These are phyloP conservation scores for Vigna radiata DNA, from an alignment of 306 rosid species.

Conservation along the genomic window DNA sequence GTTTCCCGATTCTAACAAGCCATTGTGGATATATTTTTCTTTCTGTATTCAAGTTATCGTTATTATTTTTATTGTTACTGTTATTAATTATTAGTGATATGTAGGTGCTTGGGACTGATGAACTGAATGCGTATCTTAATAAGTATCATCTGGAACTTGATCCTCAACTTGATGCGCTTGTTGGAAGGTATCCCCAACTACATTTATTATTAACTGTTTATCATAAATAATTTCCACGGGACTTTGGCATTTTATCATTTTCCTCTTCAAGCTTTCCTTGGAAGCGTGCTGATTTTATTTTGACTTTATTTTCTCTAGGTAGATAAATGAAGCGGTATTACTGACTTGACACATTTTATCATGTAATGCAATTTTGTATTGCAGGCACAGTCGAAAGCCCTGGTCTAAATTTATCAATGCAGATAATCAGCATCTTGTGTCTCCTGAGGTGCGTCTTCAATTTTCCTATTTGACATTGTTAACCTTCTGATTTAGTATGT, in stretches of 20 bases:
- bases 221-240: background rate
- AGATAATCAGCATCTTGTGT: slow-evolving; percentile 91
- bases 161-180: slow-evolving; percentile 81
- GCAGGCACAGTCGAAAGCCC: slow-evolving; percentile 93
- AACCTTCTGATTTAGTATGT: background rate
- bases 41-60: background rate
- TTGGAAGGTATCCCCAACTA: slow-evolving; percentile 68
- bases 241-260: background rate
- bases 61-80: background rate
- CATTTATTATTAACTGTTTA: slow-evolving; percentile 13
- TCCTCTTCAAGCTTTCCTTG: slow-evolving; percentile 2
- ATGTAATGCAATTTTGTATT: slow-evolving; percentile 38
- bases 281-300: slow-evolving; percentile 18
- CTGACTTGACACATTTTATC: slow-evolving; percentile 18
- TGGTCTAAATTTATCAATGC: slow-evolving; percentile 90
- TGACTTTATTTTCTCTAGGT: slow-evolving; percentile 15
- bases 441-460: slow-evolving; percentile 71
- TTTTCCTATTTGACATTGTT: background rate
- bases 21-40: background rate
- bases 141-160: slow-evolving; percentile 84
- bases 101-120: slow-evolving; percentile 88
- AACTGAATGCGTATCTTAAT: slow-evolving; percentile 73
- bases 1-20: background rate
- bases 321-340: slow-evolving; percentile 9
- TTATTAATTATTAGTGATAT: slow-evolving; percentile 18